A percentile compares a stretch with the other conserved stretches of the same genome.
These are phyloP conservation scores for Aspergillus sp. DNA, from an alignment of 2,329 filamentous ascomycete species.

Conservation along the genomic window DNA sequence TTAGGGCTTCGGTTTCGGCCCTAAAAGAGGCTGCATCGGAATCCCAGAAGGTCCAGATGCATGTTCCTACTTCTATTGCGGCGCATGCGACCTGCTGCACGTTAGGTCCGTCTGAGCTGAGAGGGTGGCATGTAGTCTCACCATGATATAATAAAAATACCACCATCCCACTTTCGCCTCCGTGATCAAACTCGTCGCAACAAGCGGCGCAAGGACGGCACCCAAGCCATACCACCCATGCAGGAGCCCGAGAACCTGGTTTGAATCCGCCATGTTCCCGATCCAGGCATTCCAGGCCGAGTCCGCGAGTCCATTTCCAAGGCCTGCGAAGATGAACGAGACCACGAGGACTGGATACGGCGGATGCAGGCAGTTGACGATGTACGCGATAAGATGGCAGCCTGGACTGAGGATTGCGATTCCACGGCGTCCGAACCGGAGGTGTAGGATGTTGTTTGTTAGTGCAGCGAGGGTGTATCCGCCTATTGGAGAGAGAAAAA, in stretches of 20 bases:
- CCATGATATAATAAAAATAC: conserved; percentile 77
- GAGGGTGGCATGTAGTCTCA: conserved; percentile 38
- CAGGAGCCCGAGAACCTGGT: conserved; percentile 73
- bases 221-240: conserved; percentile 77
- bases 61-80: conserved; percentile 30
- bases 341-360: conserved; percentile 49
- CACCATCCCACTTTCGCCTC: conserved; percentile 69
- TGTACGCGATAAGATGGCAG: conserved; percentile 47
- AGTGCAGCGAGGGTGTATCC: conserved; percentile 54
- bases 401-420: conserved; percentile 68
- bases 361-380: conserved; percentile 43
- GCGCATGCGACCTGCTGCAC: conserved; percentile 28
- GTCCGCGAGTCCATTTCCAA: conserved; percentile 51
- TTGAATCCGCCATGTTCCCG: conserved; percentile 74
- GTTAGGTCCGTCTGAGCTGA: background rate
- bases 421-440: conserved; percentile 66
- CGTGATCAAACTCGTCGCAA: conserved; percentile 74
- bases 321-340: conserved; percentile 46
- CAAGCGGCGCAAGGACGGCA: conserved; percentile 69
- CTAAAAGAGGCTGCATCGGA: conserved; percentile 8
- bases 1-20: background rate
- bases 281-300: conserved; percentile 66
- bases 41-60: conserved; percentile 22
- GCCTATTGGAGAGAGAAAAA: conserved; percentile 54
- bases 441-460: conserved; percentile 51